Evolutionary conservation across 192 early-diverging fungal genomes (phyloP).

Genomic region (Umbelopsis ramanniana): DNA sequence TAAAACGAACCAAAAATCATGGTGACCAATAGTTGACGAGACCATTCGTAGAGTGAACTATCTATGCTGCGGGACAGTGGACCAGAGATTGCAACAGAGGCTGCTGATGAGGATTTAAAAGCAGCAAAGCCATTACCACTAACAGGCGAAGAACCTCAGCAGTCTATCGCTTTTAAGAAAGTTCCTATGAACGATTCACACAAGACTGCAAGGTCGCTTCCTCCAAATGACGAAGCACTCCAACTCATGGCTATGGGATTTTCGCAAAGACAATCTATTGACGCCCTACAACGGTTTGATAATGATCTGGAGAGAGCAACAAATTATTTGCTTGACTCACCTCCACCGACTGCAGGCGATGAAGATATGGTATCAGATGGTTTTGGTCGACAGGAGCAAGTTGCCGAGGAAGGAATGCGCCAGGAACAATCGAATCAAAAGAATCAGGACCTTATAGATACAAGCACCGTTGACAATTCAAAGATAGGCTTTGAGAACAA

Average conservation of each 20-base stretch:
- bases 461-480: not conserved
- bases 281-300: constrained; percentile 71
- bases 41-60: constrained; percentile 3
- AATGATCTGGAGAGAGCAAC: constrained; percentile 75
- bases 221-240: constrained; percentile 36
- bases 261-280: constrained; percentile 63
- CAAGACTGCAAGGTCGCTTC: constrained; percentile 3
- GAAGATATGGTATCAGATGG: not conserved
- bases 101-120: too few relatives aligned
- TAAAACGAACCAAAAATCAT: not conserved
- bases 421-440: not conserved
- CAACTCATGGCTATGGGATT: constrained; percentile 77
- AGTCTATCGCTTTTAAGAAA: not conserved
- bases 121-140: not conserved
- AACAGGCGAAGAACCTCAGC: not conserved
- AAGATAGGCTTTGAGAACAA: not conserved
- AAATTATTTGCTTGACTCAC: constrained; percentile 71
- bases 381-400: not conserved
- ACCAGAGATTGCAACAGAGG: not conserved
- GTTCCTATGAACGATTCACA: constrained; percentile 15
- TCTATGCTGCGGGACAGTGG: constrained; percentile 2
- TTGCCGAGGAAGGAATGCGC: not conserved
- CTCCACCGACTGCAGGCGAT: not conserved
- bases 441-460: not conserved
- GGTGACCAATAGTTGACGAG: not conserved